A percentile compares a stretch with the other conserved stretches of the same genome.
These are phyloP conservation scores for Starmerella sp. DNA, from an alignment of 805 yeast species.

Conservation along the genomic window DNA sequence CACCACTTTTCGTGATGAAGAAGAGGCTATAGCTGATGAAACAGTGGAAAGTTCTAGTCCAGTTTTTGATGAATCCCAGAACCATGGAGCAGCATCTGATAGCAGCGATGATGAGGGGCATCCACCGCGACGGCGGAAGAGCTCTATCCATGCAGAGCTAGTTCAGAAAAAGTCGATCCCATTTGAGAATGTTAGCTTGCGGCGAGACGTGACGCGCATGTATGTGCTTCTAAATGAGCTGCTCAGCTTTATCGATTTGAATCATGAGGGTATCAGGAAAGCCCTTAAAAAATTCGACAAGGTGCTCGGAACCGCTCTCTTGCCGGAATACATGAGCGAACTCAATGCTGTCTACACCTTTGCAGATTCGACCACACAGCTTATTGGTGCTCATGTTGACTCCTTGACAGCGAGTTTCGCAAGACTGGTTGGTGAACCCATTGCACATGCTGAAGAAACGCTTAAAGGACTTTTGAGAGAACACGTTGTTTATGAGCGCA, in stretches of 20 bases:
- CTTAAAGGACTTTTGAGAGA: constrained; percentile 59
- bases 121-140: constrained; percentile 17
- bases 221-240: constrained; percentile 73
- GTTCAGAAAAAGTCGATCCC: constrained; percentile 16
- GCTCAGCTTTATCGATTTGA: constrained; percentile 70
- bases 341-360: constrained; percentile 47
- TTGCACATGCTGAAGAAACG: constrained; percentile 39
- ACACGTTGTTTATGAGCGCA: constrained; percentile 93
- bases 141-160: constrained; percentile 17
- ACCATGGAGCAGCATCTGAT: constrained; percentile 7
- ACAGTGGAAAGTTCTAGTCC: neutral
- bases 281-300: constrained; percentile 89
- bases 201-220: constrained; percentile 34
- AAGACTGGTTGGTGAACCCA: constrained; percentile 34
- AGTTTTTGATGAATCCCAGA: neutral
- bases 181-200: constrained; percentile 25
- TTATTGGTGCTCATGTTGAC: constrained; percentile 44
- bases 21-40: neutral
- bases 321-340: constrained; percentile 43
- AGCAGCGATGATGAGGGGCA: constrained; percentile 18
- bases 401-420: constrained; percentile 47
- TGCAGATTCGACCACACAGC: constrained; percentile 35
- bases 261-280: constrained; percentile 79
- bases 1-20: neutral
- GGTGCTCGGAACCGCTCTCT: constrained; percentile 51